Conservation (phyloP, 305 asterid genomes). For the Vinca major region DNA sequence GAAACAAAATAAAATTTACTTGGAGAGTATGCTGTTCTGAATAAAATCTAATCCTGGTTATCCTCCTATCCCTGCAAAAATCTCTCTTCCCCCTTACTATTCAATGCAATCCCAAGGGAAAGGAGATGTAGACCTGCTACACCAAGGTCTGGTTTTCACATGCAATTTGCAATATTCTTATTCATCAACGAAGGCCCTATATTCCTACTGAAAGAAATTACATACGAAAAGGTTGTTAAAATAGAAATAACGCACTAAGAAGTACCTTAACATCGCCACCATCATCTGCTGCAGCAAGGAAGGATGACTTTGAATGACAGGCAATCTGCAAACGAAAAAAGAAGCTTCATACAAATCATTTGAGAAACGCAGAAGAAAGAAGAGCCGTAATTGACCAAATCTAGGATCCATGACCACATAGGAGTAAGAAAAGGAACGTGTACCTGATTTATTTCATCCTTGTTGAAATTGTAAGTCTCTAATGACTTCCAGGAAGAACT, state of each 20-base stretch:
- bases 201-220: not conserved
- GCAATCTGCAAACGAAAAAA: conserved; percentile 43
- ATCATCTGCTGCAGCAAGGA: conserved; percentile 92
- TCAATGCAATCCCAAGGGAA: not conserved
- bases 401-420: not conserved
- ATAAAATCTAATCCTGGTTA: not conserved
- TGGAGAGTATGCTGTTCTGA: not conserved
- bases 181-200: not conserved
- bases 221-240: not conserved
- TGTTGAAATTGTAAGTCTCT: conserved; percentile 61
- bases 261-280: conserved; percentile 87
- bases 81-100: not conserved
- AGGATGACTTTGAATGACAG: conserved; percentile 67
- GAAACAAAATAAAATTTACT: not conserved
- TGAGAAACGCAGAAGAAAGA: not conserved
- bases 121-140: not conserved
- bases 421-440: conserved; percentile 6
- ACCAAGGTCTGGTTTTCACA: not conserved
- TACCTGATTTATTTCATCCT: conserved; percentile 95
- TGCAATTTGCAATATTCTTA: not conserved
- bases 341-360: not conserved
- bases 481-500: conserved; percentile 46
- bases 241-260: conserved; percentile 5
- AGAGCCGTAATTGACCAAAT: not conserved
- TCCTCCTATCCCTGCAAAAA: not conserved